Evolutionary conservation across 2,329 filamentous ascomycete species (phyloP).

Genomic region (Tolypocladium endophyticum): DNA sequence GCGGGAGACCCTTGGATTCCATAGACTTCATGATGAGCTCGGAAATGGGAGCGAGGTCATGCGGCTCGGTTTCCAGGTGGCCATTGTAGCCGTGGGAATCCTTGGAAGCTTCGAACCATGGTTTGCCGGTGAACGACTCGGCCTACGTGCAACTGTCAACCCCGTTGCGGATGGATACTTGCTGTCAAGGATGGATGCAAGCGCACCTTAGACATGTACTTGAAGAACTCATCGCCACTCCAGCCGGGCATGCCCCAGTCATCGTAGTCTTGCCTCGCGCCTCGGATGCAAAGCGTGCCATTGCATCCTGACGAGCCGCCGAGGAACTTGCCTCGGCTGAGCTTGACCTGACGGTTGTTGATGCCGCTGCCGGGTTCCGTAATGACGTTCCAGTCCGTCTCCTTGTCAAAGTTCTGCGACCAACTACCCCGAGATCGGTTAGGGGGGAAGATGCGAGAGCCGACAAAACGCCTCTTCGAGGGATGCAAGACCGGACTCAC

Average conservation of each 20-base stretch:
- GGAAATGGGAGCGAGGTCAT: constrained; percentile 49
- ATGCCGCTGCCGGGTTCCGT: constrained; percentile 27
- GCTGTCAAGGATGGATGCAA: not conserved
- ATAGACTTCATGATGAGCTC: constrained; percentile 43
- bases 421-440: constrained; percentile 13
- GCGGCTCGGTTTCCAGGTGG: constrained; percentile 43
- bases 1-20: constrained; percentile 39
- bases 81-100: constrained; percentile 39
- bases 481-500: constrained; percentile 13
- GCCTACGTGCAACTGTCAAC: constrained; percentile 18
- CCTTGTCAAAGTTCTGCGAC: constrained; percentile 34
- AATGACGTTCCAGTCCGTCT: constrained; percentile 40
- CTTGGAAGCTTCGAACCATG: constrained; percentile 41
- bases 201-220: constrained; percentile 41
- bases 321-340: constrained; percentile 37
- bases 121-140: constrained; percentile 47
- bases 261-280: constrained; percentile 37
- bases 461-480: not conserved
- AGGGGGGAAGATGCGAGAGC: not conserved
- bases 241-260: constrained; percentile 46
- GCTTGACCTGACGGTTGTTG: constrained; percentile 32
- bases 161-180: not conserved
- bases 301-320: constrained; percentile 39
- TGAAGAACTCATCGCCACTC: constrained; percentile 46
- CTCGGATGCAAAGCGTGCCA: constrained; percentile 37